phyloP scores from a whole-genome alignment of 805 yeast genomes.

The Saccharomycopsis synnaedendra region DNA sequence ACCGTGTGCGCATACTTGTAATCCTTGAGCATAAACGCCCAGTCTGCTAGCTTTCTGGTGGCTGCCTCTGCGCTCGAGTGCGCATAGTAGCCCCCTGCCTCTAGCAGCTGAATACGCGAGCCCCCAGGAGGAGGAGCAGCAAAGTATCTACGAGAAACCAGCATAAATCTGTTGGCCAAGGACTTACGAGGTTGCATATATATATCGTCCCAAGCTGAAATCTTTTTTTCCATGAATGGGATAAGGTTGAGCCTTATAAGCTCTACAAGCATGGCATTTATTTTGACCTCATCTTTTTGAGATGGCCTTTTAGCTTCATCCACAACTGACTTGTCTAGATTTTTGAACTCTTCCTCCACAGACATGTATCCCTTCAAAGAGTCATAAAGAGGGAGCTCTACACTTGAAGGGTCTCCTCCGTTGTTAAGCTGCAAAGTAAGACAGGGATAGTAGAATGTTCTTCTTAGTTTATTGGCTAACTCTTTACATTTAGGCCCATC shows the following conservation, averaged over 20 bases:
- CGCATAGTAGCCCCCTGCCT: conserved; percentile 38
- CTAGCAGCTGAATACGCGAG: conserved; percentile 5
- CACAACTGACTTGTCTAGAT: neutral
- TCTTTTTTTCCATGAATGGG: conserved; percentile 79
- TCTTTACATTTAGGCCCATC: conserved; percentile 11
- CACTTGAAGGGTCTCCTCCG: neutral
- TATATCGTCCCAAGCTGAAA: conserved; percentile 79
- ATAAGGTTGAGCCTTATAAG: conserved; percentile 23
- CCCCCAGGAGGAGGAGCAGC: conserved; percentile 21
- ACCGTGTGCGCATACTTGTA: conserved; percentile 74
- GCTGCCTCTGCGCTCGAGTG: conserved; percentile 59
- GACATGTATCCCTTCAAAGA: conserved; percentile 2
- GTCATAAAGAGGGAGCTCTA: neutral
- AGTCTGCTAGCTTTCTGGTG: conserved; percentile 78
- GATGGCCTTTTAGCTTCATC: neutral
- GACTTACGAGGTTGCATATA: conserved; percentile 68
- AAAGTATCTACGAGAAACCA: conserved; percentile 23
- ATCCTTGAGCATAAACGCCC: conserved; percentile 86
- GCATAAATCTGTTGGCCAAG: conserved; percentile 57
- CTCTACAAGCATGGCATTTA: conserved; percentile 6
- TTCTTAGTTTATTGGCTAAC: conserved; percentile 10
- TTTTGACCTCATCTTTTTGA: conserved; percentile 1
- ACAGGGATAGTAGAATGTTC: conserved; percentile 15
- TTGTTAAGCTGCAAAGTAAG: conserved; percentile 5
- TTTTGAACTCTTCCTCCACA: conserved; percentile 9